A percentile compares a stretch with the other conserved stretches of the same genome.
Evolutionary conservation across 2,329 filamentous ascomycete species (phyloP).

Genomic region (Emydomyces testavorans): DNA sequence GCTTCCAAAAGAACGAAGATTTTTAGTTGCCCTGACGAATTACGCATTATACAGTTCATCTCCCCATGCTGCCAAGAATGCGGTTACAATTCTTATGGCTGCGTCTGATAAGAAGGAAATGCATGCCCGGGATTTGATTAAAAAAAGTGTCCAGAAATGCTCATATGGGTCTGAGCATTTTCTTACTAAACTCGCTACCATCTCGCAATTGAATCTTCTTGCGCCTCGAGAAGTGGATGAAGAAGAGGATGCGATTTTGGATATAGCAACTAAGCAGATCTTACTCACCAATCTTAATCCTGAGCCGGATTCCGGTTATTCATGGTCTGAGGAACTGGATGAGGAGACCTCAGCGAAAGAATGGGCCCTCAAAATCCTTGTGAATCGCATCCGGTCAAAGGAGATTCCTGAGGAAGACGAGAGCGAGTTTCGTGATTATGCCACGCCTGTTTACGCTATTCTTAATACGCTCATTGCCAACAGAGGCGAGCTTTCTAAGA

Average conservation of each 20-base stretch:
- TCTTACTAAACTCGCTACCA: slow-evolving; percentile 45
- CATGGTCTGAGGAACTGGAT: slow-evolving; percentile 62
- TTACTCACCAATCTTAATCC: slow-evolving; percentile 54
- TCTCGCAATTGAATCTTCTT: slow-evolving; percentile 61
- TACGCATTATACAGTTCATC: slow-evolving; percentile 77
- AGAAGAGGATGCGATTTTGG: slow-evolving; percentile 62
- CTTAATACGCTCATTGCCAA: slow-evolving; percentile 64
- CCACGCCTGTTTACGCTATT: slow-evolving; percentile 62
- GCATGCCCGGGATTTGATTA: slow-evolving; percentile 71
- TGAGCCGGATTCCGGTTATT: slow-evolving; percentile 42
- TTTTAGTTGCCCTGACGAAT: slow-evolving; percentile 65
- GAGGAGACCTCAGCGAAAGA: slow-evolving; percentile 75
- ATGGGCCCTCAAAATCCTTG: slow-evolving; percentile 71
- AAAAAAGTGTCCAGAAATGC: slow-evolving; percentile 63
- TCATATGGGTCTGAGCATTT: slow-evolving; percentile 62
- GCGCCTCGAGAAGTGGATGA: slow-evolving; percentile 62
- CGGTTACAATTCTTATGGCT: slow-evolving; percentile 77
- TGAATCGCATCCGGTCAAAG: slow-evolving; percentile 67
- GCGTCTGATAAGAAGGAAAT: slow-evolving; percentile 67
- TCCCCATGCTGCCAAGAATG: slow-evolving; percentile 79
- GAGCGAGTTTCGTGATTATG: slow-evolving; percentile 40
- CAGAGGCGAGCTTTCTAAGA: slow-evolving; percentile 69
- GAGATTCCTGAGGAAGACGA: slow-evolving; percentile 36
- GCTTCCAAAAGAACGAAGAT: slow-evolving; percentile 67
- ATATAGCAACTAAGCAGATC: slow-evolving; percentile 64